phyloP scores from a whole-genome alignment of 108 stramenopile genomes.

The Cyclotella kingstonii region DNA sequence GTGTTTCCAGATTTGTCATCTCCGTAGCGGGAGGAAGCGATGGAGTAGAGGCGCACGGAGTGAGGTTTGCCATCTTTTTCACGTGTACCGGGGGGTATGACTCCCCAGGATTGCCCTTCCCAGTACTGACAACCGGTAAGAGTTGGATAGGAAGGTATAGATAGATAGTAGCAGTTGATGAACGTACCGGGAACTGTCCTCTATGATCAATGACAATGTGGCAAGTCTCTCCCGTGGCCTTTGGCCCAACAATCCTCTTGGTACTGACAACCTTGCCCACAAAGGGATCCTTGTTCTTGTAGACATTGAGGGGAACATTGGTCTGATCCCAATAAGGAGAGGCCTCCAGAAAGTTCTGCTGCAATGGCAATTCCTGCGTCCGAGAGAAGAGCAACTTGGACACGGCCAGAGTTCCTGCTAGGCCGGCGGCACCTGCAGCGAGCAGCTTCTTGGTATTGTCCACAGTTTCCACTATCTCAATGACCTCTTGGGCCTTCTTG shows the following conservation, averaged over 20 bases:
- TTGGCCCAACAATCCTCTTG: conserved; percentile 81
- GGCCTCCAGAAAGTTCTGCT: conserved; percentile 84
- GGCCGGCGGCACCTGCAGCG: conserved; percentile 58
- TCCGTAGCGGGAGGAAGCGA: conserved; percentile 96
- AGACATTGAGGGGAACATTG: conserved; percentile 72
- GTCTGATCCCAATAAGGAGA: conserved; percentile 74
- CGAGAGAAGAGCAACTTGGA: conserved; percentile 38
- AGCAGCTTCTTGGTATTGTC: conserved; percentile 68
- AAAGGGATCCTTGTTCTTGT: conserved; percentile 79
- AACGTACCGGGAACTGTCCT: conserved; percentile 63
- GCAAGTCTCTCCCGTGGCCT: conserved; percentile 77
- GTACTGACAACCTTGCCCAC: conserved; percentile 76
- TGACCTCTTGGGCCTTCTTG: conserved; percentile 62
- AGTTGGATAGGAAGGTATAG: not conserved
- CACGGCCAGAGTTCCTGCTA: conserved; percentile 62
- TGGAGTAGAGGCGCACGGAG: conserved; percentile 96
- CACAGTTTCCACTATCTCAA: conserved; percentile 56
- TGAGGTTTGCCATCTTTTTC: conserved; percentile 97
- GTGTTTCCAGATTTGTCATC: conserved; percentile 97
- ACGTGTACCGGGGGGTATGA: conserved; percentile 90
- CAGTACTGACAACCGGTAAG: conserved; percentile 52
- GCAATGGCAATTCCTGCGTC: conserved; percentile 3
- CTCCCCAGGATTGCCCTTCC: conserved; percentile 89
- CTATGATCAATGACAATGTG: conserved; percentile 82
- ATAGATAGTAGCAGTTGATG: not conserved